These are phyloP conservation scores for Inga oerstediana DNA, from an alignment of 306 rosid species.

Conservation along the genomic window DNA sequence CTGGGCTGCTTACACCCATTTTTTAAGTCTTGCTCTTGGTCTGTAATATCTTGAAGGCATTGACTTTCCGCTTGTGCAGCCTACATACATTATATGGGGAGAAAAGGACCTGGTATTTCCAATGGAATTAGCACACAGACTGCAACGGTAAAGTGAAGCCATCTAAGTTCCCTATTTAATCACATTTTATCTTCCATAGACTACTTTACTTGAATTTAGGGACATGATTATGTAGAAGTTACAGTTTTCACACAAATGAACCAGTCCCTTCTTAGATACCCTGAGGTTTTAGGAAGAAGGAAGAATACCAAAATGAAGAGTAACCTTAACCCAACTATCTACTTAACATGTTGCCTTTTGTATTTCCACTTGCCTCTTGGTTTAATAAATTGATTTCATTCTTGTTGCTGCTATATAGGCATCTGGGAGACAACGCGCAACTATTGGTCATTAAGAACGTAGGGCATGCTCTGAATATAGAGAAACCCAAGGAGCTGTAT, in stretches of 20 bases:
- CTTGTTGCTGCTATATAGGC: constrained; percentile 44
- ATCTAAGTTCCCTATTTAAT: constrained; percentile 3
- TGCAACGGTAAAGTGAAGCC: constrained; percentile 55
- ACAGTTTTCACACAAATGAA: neutral
- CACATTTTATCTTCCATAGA: constrained; percentile 5
- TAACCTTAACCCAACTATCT: constrained; percentile 1
- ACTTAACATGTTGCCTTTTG: neutral
- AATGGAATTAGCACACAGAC: constrained; percentile 79
- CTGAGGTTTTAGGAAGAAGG: neutral
- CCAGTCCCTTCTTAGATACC: constrained; percentile 14
- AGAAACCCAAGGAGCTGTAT: constrained; percentile 73
- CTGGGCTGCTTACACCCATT: neutral
- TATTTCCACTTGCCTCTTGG: neutral
- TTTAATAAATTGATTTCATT: neutral
- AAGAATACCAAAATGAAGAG: neutral
- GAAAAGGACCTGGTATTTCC: constrained; percentile 84
- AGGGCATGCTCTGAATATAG: constrained; percentile 82
- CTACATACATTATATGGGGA: constrained; percentile 85
- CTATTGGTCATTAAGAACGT: constrained; percentile 73
- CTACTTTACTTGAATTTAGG: neutral
- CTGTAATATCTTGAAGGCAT: constrained; percentile 6
- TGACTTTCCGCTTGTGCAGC: constrained; percentile 52
- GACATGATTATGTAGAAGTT: neutral
- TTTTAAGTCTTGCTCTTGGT: constrained; percentile 27
- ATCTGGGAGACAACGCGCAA: constrained; percentile 67